Evolutionary conservation across 345 rosid genomes (phyloP).

Genomic region (Lepidium aucheri): DNA sequence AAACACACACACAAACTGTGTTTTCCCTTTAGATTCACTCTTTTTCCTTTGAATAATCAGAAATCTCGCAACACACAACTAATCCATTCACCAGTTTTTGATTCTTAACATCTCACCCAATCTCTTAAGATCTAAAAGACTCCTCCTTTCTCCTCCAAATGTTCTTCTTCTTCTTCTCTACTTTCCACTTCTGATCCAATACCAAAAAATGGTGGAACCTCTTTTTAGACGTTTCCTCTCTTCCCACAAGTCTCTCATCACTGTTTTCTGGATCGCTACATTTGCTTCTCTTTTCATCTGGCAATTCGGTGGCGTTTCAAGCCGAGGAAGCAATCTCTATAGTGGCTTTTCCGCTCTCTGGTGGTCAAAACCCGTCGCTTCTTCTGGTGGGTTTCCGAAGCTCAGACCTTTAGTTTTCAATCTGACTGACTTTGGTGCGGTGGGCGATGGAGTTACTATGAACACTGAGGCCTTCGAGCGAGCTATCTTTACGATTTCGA

Average conservation of each 20-base stretch:
- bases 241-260: slow-evolving; percentile 72
- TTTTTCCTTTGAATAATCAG: background rate
- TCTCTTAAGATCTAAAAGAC: background rate
- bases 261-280: slow-evolving; percentile 72
- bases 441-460: slow-evolving; percentile 77
- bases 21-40: slow-evolving; percentile 18
- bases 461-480: slow-evolving; percentile 85
- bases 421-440: slow-evolving; percentile 84
- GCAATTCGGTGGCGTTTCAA: slow-evolving; percentile 43
- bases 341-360: slow-evolving; percentile 34
- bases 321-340: slow-evolving; percentile 18
- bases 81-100: background rate
- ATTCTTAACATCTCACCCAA: slow-evolving; percentile 15
- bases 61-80: background rate
- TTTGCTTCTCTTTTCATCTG: slow-evolving; percentile 69
- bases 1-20: background rate
- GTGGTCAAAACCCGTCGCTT: slow-evolving; percentile 21
- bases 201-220: slow-evolving; percentile 46
- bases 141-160: background rate
- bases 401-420: slow-evolving; percentile 54
- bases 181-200: background rate
- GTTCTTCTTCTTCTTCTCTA: background rate
- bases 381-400: slow-evolving; percentile 29
- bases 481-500: slow-evolving; percentile 63
- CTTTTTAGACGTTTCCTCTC: slow-evolving; percentile 51